Conservation (phyloP, 305 asterid species). For the Solanum hybrid region DNA sequence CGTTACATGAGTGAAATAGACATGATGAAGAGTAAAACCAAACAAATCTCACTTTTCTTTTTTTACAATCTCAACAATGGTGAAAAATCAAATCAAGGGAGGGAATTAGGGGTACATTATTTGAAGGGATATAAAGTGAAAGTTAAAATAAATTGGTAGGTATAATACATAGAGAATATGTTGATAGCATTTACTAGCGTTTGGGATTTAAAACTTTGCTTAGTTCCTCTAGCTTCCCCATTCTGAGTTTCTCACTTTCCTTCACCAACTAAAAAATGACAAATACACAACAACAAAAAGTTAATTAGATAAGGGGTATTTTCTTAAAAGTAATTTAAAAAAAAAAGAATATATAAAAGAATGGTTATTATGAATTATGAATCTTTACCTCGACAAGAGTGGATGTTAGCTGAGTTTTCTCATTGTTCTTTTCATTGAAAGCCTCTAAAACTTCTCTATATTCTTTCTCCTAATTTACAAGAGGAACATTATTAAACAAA, state of each 20-base stretch:
- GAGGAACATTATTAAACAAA: neutral
- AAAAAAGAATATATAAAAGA: neutral
- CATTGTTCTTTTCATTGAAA: constrained; percentile 75
- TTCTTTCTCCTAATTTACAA: constrained; percentile 59
- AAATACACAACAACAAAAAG: neutral
- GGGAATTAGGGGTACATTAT: neutral
- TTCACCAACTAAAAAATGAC: constrained; percentile 50
- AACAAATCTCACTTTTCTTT: neutral
- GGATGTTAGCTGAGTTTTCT: constrained; percentile 61
- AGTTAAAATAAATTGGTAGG: neutral
- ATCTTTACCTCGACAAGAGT: constrained; percentile 65
- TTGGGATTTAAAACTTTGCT: constrained; percentile 47
- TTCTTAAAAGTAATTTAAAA: neutral
- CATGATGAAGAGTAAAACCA: neutral
- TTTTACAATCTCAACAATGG: neutral
- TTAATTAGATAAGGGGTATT: neutral
- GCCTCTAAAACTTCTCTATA: constrained; percentile 74
- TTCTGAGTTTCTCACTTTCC: constrained; percentile 71
- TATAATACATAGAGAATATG: neutral
- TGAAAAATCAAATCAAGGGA: neutral
- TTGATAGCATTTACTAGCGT: neutral
- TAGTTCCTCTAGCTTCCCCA: constrained; percentile 79
- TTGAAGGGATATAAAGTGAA: neutral
- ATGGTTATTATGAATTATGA: neutral
- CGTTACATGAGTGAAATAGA: neutral